A percentile compares a stretch with the other conserved stretches of the same genome.
These are phyloP conservation scores for Hevea brasiliensis DNA, from an alignment of 345 rosid species.

Conservation along the genomic window DNA sequence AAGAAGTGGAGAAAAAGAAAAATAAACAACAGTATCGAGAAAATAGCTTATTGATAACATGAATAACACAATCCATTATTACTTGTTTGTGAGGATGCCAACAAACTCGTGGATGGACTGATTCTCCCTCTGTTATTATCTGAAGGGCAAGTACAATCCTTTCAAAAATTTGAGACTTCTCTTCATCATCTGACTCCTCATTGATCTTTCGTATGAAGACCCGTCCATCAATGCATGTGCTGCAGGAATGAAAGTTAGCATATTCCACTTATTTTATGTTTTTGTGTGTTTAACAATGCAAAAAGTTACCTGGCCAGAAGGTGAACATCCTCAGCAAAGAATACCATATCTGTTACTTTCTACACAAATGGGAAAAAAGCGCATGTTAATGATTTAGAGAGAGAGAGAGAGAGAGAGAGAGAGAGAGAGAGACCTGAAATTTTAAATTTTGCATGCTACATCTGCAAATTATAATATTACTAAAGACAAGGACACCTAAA, in stretches of 20 bases:
- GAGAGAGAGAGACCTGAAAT: background rate
- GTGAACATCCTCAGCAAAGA: slow-evolving; percentile 91
- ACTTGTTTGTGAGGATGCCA: slow-evolving; percentile 97
- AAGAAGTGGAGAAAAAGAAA: slow-evolving; percentile 7
- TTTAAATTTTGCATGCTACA: background rate
- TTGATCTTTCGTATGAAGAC: slow-evolving; percentile 70
- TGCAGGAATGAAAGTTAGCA: slow-evolving; percentile 29
- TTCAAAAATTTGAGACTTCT: slow-evolving; percentile 66
- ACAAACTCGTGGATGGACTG: slow-evolving; percentile 73
- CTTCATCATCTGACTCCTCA: slow-evolving; percentile 81
- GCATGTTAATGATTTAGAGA: slow-evolving; percentile 4
- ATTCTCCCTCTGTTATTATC: slow-evolving; percentile 51
- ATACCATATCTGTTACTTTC: slow-evolving; percentile 92
- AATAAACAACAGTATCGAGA: background rate
- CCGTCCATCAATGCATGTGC: slow-evolving; percentile 77
- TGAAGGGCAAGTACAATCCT: slow-evolving; percentile 61
- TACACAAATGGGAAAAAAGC: slow-evolving; percentile 26
- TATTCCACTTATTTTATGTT: background rate
- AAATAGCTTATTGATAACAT: background rate
- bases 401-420: background rate
- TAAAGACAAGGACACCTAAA: background rate
- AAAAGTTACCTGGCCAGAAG: slow-evolving; percentile 76
- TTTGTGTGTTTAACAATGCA: background rate
- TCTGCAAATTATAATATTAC: background rate
- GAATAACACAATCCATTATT: slow-evolving; percentile 15